Evolutionary conservation across 345 rosid genomes (phyloP), one percentile per base, ranked within the genome.

Genomic region (Corchorus capsularis): DNA sequence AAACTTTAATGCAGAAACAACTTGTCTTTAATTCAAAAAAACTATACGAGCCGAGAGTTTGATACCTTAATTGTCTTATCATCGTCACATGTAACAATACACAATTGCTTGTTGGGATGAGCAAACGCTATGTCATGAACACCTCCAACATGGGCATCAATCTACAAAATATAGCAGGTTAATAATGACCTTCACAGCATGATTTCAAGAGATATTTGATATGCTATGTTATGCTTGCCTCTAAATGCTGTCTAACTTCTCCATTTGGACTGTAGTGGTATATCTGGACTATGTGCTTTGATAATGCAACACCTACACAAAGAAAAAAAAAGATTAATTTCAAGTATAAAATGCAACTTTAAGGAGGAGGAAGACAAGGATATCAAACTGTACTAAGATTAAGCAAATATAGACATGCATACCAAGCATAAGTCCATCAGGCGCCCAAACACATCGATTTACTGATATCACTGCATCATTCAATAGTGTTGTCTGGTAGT

Each of bases 211-310:
- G 49, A 71, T 14, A 72, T 19, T 43, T 45, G 27, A 45, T 19
- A 41, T 47, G 1, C 13, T 37, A 15, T 59, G 16, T 43, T 56
- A 4, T 5, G 49, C 46, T 66, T 52, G 86, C 91, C 91, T 91
- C 93, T 63, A 86, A 55, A 77, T 81, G 92, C 43, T 86, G 87
- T 67, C 87, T 76, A 62, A 87, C 73, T 63, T 91, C 93, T 47
- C 81, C 86, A 49, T 80, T 82, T 56, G 85, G 84, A 83, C 86
- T 83, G 80, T 87, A 91, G 19, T 87, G 65, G 82, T 88, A 90
- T 63, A 91, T 75, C 74, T 93, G 98, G 78, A 93, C 93, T 57
- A 93, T 80, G 85, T 93, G 88, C 79, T 90, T 93, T 13, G 96
- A 90, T 81, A 84, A 90, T 63, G 98, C 96, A 78, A 91, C 91